Evolutionary conservation across 768 basidiomycete species (phyloP).

Genomic region (Baorangia bicolor): DNA sequence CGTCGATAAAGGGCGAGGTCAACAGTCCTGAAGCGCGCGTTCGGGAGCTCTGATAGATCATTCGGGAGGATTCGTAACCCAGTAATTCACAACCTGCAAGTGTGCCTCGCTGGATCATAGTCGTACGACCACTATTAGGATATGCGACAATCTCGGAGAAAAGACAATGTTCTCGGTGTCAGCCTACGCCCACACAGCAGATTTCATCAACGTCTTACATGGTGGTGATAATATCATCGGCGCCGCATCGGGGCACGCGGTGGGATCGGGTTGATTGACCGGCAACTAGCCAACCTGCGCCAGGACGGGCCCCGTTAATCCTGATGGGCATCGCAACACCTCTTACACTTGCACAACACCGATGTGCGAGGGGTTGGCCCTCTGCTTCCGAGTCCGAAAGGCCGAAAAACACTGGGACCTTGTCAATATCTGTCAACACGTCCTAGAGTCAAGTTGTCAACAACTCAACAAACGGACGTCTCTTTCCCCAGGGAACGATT

Average conservation of each 20-base stretch:
- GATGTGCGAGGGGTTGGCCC: neutral
- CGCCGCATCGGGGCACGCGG: slow-evolving; percentile 5
- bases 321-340: neutral
- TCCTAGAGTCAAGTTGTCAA: neutral
- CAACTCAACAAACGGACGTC: neutral
- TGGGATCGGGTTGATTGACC: neutral
- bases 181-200: neutral
- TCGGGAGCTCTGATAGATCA: neutral
- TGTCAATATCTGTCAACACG: neutral
- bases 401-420: neutral
- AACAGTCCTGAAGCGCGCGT: neutral
- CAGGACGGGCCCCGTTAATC: too few species aligned
- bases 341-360: neutral
- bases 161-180: too few species aligned
- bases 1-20: neutral
- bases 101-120: neutral
- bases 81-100: neutral
- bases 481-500: neutral
- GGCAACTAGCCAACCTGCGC: too few species aligned
- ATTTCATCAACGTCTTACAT: slow-evolving; percentile 5
- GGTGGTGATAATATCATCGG: slow-evolving; percentile 6
- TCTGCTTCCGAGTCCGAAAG: neutral
- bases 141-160: neutral
- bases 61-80: neutral
- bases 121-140: neutral